These are phyloP conservation scores for Colletotrichum scovillei DNA, from an alignment of 2,329 filamentous ascomycete genomes.

Conservation along the genomic window DNA sequence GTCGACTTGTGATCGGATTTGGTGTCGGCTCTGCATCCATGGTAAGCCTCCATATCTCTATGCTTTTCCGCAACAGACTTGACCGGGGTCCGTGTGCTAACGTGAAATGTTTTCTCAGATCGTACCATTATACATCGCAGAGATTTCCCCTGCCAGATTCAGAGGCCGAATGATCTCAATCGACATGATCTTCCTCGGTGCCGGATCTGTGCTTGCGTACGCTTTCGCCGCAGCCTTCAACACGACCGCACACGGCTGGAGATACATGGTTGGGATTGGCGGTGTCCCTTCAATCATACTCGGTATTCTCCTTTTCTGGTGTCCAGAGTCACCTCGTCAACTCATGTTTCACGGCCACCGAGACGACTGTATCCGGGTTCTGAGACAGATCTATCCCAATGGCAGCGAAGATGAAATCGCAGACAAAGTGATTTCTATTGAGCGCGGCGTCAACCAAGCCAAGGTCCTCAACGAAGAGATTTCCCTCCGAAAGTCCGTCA, in stretches of 20 bases:
- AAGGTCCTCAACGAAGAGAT: slow-evolving; percentile 16
- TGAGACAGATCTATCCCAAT: slow-evolving; percentile 1
- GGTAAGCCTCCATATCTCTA: slow-evolving; percentile 40
- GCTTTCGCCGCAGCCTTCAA: slow-evolving; percentile 47
- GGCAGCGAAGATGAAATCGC: slow-evolving; percentile 41
- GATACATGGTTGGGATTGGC: slow-evolving; percentile 31
- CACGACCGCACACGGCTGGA: slow-evolving; percentile 43
- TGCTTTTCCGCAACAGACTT: no score
- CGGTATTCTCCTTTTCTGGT: slow-evolving; percentile 33
- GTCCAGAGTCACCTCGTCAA: slow-evolving; percentile 35
- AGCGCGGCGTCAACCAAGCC: slow-evolving; percentile 17
- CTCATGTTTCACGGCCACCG: slow-evolving; percentile 43
- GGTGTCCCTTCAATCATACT: slow-evolving; percentile 38
- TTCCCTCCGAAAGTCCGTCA: slow-evolving; percentile 34
- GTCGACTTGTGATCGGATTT: slow-evolving; percentile 45
- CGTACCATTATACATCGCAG: slow-evolving; percentile 40
- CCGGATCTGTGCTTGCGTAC: slow-evolving; percentile 38
- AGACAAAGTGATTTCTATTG: slow-evolving; percentile 38
- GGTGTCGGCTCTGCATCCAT: slow-evolving; percentile 55
- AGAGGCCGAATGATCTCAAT: slow-evolving; percentile 41
- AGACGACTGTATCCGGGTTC: slow-evolving; percentile 41
- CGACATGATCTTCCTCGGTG: slow-evolving; percentile 39
- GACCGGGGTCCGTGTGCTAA: no score
- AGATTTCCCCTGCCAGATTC: slow-evolving; percentile 39
- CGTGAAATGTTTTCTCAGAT: neutral